Base-by-base conservation (phyloP, 148 eudicot genomes). In the Rhododendron simsii region DNA sequence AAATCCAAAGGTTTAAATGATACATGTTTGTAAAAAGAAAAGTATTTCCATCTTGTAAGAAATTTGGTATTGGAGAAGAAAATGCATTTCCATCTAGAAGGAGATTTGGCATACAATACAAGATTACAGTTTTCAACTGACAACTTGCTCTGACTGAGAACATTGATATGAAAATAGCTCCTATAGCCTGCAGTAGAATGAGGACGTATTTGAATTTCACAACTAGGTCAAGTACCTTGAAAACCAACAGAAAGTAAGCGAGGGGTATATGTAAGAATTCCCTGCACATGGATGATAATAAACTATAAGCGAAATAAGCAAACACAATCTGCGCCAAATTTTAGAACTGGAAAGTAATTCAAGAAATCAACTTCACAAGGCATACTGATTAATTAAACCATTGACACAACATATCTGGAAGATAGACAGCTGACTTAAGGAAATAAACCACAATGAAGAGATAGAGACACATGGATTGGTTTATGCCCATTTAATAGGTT, bases 241-340 rank as follows among this genome's bases (percentile, higher is more conserved):
- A 89, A 91, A 81, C 92, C 92, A 84, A 96, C 78, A 21, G 99
- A 92, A 85, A 96, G 86, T 89, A 96, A 65, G 87, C 99, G 76
- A 85, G 99, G 99, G 63, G 99, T 96, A 87, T 96, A 96, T 13
- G 99, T 94, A 84, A 83, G 88, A 89, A 91, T 86, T 65, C 98
- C 99, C 99, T 96, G 94, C 88, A 92, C 16, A 89, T 37, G 85
- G 77, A 14, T 50, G 86, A 83, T 55, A 71, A 11, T 18, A 11
- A 57, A 81, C 44, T 21, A 55, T 85, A 83, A 85, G 86, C 69
- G 82, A 23, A 45, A 71, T 50, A 84, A 48, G 7, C 63, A 41
- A 3, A 30, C 37, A 4, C 48, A 73, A 45, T 71, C 39, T 71
- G 69, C 7, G 48, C 50, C 65, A 67, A 69, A 71, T 35, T 45